phyloP scores from a whole-genome alignment of 169 alveolate species.

The Besnoitia besnoiti region DNA sequence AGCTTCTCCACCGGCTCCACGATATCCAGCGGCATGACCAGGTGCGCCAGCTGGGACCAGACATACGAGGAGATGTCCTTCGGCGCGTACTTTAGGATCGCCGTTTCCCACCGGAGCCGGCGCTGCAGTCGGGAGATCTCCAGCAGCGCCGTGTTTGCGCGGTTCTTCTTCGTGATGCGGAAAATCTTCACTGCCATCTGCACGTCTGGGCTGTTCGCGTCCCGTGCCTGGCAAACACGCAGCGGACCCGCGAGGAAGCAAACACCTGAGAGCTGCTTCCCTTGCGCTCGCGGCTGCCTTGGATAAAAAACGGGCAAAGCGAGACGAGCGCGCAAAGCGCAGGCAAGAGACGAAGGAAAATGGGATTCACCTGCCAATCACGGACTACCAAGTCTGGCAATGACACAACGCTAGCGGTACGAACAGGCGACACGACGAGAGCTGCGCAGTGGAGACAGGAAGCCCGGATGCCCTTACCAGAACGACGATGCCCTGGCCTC shows the following conservation, averaged over 20 bases:
- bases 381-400: neutral
- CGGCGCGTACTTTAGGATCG: conserved; percentile 28
- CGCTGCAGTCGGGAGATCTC: conserved; percentile 34
- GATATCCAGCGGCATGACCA: conserved; percentile 54
- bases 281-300: neutral
- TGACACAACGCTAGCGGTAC: neutral
- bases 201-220: neutral
- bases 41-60: conserved; percentile 48
- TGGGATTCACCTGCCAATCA: neutral
- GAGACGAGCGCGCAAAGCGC: neutral
- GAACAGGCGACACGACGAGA: neutral
- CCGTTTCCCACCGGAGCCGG: conserved; percentile 19
- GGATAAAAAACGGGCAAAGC: neutral
- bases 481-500: conserved; percentile 51
- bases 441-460: neutral
- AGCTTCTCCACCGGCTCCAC: conserved; percentile 29
- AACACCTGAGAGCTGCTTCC: neutral
- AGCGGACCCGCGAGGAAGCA: neutral
- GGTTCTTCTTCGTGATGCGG: neutral
- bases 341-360: neutral
- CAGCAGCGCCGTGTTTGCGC: neutral
- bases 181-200: conserved; percentile 40
- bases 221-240: conserved; percentile 32
- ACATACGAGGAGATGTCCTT: neutral
- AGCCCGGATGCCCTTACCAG: neutral